Evolutionary conservation across 2,329 filamentous ascomycete genomes (phyloP).

Genomic region (Penicillium sp.): DNA sequence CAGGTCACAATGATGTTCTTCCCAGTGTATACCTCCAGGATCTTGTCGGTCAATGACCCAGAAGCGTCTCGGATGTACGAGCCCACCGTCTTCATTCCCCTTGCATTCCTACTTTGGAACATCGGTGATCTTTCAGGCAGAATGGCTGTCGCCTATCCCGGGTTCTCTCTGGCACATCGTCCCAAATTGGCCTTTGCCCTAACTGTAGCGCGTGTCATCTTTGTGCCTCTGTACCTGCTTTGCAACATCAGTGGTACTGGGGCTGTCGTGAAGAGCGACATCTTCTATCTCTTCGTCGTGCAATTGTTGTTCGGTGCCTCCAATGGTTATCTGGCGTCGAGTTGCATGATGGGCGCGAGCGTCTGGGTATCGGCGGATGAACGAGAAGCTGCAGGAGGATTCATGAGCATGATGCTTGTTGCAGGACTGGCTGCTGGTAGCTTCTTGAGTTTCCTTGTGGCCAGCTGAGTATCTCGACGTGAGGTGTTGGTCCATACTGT

Average conservation of each 20-base stretch:
- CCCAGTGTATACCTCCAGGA: conserved; percentile 82
- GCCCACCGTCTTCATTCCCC: conserved; percentile 78
- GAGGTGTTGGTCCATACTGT: not conserved
- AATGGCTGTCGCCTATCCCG: conserved; percentile 62
- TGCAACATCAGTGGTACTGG: conserved; percentile 84
- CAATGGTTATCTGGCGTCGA: conserved; percentile 84
- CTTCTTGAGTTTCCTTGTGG: conserved; percentile 78
- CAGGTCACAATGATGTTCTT: conserved; percentile 92
- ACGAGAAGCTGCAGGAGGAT: conserved; percentile 83
- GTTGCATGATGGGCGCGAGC: conserved; percentile 86
- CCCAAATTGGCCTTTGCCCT: conserved; percentile 70
- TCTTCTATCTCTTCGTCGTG: conserved; percentile 83
- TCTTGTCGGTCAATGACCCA: conserved; percentile 51
- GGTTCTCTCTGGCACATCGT: conserved; percentile 59
- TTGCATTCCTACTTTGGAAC: conserved; percentile 94
- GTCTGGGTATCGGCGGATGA: conserved; percentile 82
- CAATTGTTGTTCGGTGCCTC: conserved; percentile 81
- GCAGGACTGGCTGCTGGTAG: conserved; percentile 82
- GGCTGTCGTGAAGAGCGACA: conserved; percentile 73
- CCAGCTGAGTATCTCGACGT: conserved; percentile 35
- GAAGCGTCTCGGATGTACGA: conserved; percentile 60
- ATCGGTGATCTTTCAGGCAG: conserved; percentile 80
- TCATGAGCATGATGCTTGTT: conserved; percentile 92
- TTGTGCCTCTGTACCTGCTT: conserved; percentile 82
- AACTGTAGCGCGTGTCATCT: conserved; percentile 65